These are phyloP conservation scores for Clitopilus hobsonii DNA, from an alignment of 768 basidiomycete genomes.

Conservation along the genomic window DNA sequence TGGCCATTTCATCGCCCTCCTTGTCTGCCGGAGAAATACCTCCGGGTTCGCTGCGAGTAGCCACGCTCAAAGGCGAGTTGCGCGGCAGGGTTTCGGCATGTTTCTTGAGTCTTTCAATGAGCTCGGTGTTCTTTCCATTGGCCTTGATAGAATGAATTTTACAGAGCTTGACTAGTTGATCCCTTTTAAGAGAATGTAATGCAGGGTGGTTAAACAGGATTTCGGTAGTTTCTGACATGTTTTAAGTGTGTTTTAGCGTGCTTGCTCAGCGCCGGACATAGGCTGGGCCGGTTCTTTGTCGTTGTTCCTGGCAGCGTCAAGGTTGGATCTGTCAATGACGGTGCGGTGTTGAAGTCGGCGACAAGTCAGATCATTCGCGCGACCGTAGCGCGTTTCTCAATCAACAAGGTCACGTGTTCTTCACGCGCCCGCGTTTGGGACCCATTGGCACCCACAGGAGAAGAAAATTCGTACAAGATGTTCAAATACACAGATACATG, in stretches of 20 bases:
- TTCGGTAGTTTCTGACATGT: constrained; percentile 68
- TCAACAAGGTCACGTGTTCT: not conserved
- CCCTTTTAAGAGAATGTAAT: constrained; percentile 76
- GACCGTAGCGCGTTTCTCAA: not conserved
- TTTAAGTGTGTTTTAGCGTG: not conserved
- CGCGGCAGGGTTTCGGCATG: constrained; percentile 63
- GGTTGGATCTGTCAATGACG: not conserved
- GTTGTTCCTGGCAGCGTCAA: not conserved
- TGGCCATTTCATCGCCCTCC: constrained; percentile 13
- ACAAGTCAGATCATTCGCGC: not conserved
- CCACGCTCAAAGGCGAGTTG: constrained; percentile 51
- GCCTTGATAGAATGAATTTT: constrained; percentile 80
- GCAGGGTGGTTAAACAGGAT: constrained; percentile 85
- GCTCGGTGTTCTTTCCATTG: constrained; percentile 71
- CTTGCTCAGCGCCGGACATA: not conserved
- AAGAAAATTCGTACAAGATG: no score
- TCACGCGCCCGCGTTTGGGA: no score
- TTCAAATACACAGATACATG: no score
- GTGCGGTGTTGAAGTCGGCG: not conserved
- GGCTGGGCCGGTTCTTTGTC: not conserved
- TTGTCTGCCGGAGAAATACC: constrained; percentile 15
- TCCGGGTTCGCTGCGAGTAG: constrained; percentile 40
- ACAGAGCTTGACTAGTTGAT: constrained; percentile 82
- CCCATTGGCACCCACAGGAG: no score
- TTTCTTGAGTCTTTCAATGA: constrained; percentile 62